Conservation (phyloP, 2,329 filamentous ascomycete genomes). For the Mycocentrospora acerina region DNA sequence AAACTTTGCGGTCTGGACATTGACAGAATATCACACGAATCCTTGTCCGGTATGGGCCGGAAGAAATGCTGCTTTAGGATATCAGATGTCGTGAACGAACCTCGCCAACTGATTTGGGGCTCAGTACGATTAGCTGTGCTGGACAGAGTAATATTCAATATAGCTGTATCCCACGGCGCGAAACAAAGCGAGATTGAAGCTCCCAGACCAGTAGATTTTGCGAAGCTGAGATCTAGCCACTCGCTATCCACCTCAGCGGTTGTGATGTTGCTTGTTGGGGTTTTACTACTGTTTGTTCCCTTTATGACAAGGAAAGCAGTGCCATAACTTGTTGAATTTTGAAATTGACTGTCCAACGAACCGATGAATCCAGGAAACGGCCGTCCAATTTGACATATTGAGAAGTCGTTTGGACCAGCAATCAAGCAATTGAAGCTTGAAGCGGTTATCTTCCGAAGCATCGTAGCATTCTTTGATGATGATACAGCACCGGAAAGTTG, state of each 20-base stretch:
- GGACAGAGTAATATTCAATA: conserved; percentile 3
- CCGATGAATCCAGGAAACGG: not conserved
- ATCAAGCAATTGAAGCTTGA: conserved; percentile 3
- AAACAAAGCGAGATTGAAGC: conserved; percentile 7
- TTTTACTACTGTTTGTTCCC: too few relatives aligned
- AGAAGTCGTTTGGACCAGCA: conserved; percentile 2
- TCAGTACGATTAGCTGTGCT: conserved; percentile 6
- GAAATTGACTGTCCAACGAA: conserved; percentile 3
- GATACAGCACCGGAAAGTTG: not conserved
- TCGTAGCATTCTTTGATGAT: not conserved
- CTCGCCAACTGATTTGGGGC: conserved; percentile 1
- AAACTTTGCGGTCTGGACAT: conserved; percentile 6
- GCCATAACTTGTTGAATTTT: conserved; percentile 6
- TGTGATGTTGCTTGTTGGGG: too few relatives aligned
- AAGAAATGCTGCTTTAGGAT: not conserved
- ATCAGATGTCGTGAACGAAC: conserved; percentile 1
- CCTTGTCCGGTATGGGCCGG: not conserved
- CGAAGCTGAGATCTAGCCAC: not conserved
- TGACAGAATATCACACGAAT: conserved; percentile 1
- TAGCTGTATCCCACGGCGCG: conserved; percentile 8
- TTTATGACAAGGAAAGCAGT: conserved; percentile 7
- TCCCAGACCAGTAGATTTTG: too few relatives aligned
- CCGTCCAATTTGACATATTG: conserved; percentile 6
- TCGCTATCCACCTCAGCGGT: not conserved
- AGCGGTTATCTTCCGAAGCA: conserved; percentile 1